Conservation (phyloP, 192 early-diverging fungal genomes). For the Entomortierella beljakovae region DNA sequence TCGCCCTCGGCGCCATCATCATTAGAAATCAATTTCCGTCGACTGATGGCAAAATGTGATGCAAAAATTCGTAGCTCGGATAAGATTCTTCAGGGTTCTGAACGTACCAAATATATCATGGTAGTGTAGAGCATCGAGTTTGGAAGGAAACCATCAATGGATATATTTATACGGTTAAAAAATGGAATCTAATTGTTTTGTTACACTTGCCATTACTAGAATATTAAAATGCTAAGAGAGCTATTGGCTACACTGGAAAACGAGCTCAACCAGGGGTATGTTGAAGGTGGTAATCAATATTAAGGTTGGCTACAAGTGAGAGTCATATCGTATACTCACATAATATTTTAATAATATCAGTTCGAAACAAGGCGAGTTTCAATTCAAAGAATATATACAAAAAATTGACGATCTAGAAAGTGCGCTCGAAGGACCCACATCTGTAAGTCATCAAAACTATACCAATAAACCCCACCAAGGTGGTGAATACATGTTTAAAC, state of each 20-base stretch:
- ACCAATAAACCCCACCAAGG: neutral
- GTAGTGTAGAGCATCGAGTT: slow-evolving; percentile 1
- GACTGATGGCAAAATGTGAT: slow-evolving; percentile 43
- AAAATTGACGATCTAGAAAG: slow-evolving; percentile 25
- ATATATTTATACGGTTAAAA: too few species aligned
- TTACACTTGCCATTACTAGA: slow-evolving; percentile 3
- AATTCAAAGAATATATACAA: slow-evolving; percentile 18
- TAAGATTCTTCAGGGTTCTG: slow-evolving; percentile 39
- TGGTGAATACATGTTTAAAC: neutral
- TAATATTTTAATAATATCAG: slow-evolving; percentile 1
- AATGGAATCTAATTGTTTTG: neutral
- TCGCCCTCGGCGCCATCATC: slow-evolving; percentile 17
- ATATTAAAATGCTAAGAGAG: slow-evolving; percentile 19
- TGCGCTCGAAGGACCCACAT: neutral
- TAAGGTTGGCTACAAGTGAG: too few species aligned
- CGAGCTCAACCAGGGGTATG: slow-evolving; percentile 22
- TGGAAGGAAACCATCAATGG: too few species aligned
- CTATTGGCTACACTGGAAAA: slow-evolving; percentile 33
- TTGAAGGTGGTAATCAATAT: too few species aligned
- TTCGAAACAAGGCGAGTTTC: slow-evolving; percentile 1
- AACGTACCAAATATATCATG: slow-evolving; percentile 18
- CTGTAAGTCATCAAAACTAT: neutral
- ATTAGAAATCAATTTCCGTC: slow-evolving; percentile 34
- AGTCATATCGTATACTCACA: too few species aligned
- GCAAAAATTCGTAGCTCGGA: slow-evolving; percentile 26